phyloP scores from a whole-genome alignment of 2,329 filamentous ascomycete genomes.

The Penicillium sp. region DNA sequence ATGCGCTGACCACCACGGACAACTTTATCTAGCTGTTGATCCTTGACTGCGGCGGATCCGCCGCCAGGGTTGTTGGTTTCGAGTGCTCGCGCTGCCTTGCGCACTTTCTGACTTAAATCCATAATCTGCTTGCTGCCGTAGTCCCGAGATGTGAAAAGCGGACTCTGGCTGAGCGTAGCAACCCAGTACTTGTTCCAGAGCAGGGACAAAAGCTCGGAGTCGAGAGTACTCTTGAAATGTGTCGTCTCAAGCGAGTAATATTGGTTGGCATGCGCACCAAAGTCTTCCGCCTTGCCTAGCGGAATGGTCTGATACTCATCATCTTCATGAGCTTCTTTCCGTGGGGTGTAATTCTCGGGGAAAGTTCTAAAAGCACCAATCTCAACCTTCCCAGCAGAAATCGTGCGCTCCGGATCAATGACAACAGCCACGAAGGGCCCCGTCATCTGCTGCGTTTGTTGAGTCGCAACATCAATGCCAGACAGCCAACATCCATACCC shows the following conservation, averaged over 20 bases:
- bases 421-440: conserved; percentile 96
- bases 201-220: conserved; percentile 78
- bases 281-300: conserved; percentile 90
- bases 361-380: conserved; percentile 96
- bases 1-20: conserved; percentile 58
- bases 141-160: conserved; percentile 86
- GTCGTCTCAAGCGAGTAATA: conserved; percentile 92
- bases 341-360: conserved; percentile 67
- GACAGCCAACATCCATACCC: conserved; percentile 98
- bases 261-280: conserved; percentile 83
- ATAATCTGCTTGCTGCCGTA: conserved; percentile 90
- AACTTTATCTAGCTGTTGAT: conserved; percentile 52
- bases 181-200: conserved; percentile 99
- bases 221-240: conserved; percentile 91
- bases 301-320: conserved; percentile 63
- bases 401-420: conserved; percentile 92
- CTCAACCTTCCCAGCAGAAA: conserved; percentile 91
- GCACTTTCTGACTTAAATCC: conserved; percentile 80
- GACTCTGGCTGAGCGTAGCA: conserved; percentile 86
- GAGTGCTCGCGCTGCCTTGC: conserved; percentile 55
- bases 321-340: conserved; percentile 46
- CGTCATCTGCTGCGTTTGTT: conserved; percentile 81
- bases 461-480: conserved; percentile 90
- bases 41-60: conserved; percentile 34
- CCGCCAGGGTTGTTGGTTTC: conserved; percentile 32